These are phyloP conservation scores for Oryza meridionalis DNA, from an alignment of 176 grass and related monocot species.

Conservation along the genomic window DNA sequence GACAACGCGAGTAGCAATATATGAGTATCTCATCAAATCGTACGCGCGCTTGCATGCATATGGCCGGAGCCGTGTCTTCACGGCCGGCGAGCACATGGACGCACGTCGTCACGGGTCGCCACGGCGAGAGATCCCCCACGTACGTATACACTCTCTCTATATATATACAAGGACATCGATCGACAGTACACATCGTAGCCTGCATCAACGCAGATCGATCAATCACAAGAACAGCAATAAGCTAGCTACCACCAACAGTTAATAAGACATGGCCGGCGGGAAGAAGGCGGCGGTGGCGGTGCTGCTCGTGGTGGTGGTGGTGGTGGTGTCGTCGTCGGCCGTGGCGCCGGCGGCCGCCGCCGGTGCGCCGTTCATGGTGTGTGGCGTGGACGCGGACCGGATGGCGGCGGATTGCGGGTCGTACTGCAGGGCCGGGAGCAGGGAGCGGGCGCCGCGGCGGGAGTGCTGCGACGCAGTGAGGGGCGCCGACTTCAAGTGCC, in stretches of 20 bases:
- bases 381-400: not conserved
- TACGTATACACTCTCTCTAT: not conserved
- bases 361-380: not conserved
- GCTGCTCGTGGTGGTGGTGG: slow-evolving; percentile 35
- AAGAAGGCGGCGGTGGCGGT: slow-evolving; percentile 1
- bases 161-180: slow-evolving; percentile 14
- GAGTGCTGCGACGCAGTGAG: slow-evolving; percentile 48
- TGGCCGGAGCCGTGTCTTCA: no score
- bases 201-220: no score
- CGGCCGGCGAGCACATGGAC: slow-evolving; percentile 31
- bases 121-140: not conserved
- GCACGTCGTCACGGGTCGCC: slow-evolving; percentile 29
- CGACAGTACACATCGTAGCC: no score
- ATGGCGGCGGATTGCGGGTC: slow-evolving; percentile 24
- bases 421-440: slow-evolving; percentile 16
- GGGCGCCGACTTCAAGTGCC: slow-evolving; percentile 42
- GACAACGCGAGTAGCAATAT: no score
- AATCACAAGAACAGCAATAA: not conserved
- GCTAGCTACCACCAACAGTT: not conserved
- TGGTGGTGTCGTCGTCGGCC: slow-evolving; percentile 2
- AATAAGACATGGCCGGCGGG: slow-evolving; percentile 18
- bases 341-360: not conserved
- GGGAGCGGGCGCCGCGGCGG: not conserved
- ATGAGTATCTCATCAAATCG: no score
- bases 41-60: no score